A percentile compares a stretch with the other conserved stretches of the same genome.
These are phyloP conservation scores for Sugiyamaella paludigena DNA, from an alignment of 1,139 yeast genomes.

Conservation along the genomic window DNA sequence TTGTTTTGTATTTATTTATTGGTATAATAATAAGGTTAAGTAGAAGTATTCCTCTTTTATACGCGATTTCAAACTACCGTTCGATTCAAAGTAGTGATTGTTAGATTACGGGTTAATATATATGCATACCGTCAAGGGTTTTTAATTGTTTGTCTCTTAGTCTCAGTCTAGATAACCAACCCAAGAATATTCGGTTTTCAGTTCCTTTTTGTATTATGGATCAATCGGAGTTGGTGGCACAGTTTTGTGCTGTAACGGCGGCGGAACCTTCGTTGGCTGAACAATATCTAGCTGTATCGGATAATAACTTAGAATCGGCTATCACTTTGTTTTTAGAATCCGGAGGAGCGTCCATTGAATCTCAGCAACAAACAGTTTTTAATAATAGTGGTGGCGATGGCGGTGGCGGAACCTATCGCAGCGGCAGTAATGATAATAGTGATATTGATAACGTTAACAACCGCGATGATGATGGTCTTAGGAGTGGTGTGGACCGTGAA, in stretches of 20 bases:
- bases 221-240: constrained; percentile 51
- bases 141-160: no score
- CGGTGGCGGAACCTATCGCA: constrained; percentile 45
- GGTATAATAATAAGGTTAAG: no score
- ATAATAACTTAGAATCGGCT: constrained; percentile 78
- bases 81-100: no score
- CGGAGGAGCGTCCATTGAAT: constrained; percentile 47
- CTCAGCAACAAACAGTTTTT: constrained; percentile 28
- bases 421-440: constrained; percentile 21
- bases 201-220: constrained; percentile 5
- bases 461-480: no score
- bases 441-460: not conserved
- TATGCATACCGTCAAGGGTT: no score
- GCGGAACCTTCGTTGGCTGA: constrained; percentile 68
- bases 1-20: no score
- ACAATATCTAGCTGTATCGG: constrained; percentile 77
- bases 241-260: constrained; percentile 84
- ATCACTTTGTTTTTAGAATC: constrained; percentile 80
- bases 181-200: no score
- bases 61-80: no score
- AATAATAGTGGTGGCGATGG: constrained; percentile 48
- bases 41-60: no score
- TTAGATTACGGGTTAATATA: no score
- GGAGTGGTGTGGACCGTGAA: constrained; percentile 11
- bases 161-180: no score